These are phyloP conservation scores for Mortierella sp. DNA, from an alignment of 371 early-diverging fungal genomes.

Conservation along the genomic window DNA sequence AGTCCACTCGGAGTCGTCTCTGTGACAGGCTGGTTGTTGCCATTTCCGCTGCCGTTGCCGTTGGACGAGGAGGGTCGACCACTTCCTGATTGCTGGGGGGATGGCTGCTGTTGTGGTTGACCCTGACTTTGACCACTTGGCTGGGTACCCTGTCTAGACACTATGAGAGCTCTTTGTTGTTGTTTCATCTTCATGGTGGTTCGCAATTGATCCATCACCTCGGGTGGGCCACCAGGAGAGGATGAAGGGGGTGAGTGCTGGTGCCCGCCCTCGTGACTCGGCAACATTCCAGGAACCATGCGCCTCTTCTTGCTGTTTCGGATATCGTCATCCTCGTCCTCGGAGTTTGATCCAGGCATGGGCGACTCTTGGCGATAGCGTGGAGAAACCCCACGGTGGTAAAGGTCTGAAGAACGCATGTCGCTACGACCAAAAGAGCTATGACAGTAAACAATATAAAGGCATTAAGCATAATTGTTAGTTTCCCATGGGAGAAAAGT, in stretches of 20 bases:
- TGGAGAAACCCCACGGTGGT: slow-evolving; percentile 39
- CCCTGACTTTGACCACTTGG: slow-evolving; percentile 28
- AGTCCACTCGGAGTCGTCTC: slow-evolving; percentile 51
- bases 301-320: slow-evolving; percentile 49
- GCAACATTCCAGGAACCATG: slow-evolving; percentile 27
- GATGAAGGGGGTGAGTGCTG: slow-evolving; percentile 44
- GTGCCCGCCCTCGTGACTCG: slow-evolving; percentile 16
- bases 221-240: slow-evolving; percentile 48
- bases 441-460: not conserved
- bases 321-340: slow-evolving; percentile 55
- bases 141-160: slow-evolving; percentile 51
- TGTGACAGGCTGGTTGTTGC: slow-evolving; percentile 41
- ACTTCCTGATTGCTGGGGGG: slow-evolving; percentile 26
- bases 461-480: not conserved
- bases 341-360: slow-evolving; percentile 54
- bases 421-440: slow-evolving; percentile 36
- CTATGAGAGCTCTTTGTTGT: slow-evolving; percentile 71
- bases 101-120: slow-evolving; percentile 22
- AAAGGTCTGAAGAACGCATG: slow-evolving; percentile 15
- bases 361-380: slow-evolving; percentile 56
- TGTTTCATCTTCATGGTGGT: slow-evolving; percentile 63
- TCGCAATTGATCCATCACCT: slow-evolving; percentile 64
- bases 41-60: slow-evolving; percentile 1
- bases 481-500: not conserved
- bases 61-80: slow-evolving; percentile 22